A percentile compares a stretch with the other conserved stretches of the same genome.
Conservation (phyloP, 768 basidiomycete genomes). For the Trametes maxima region DNA sequence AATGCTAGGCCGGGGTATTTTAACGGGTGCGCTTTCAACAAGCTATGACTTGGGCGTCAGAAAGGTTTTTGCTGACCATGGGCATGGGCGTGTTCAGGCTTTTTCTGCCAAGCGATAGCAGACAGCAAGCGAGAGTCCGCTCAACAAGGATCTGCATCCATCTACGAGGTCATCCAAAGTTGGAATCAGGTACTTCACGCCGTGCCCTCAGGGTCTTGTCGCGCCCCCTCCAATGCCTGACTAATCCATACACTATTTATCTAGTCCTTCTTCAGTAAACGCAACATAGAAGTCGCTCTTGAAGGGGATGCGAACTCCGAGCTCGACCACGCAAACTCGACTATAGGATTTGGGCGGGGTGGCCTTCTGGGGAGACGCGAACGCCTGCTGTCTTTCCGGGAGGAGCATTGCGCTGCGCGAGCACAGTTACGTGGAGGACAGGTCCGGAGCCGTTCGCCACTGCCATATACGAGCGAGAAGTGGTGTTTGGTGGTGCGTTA, state of each 20-base stretch:
- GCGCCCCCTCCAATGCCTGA: background rate
- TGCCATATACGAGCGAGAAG: background rate
- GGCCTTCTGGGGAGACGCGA: no score
- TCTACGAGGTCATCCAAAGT: conserved; percentile 28
- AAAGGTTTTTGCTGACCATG: no score
- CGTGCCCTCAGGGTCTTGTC: background rate
- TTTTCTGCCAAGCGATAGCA: background rate
- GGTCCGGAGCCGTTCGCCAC: no score
- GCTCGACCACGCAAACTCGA: background rate
- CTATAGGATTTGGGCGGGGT: no score
- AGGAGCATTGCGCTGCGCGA: no score
- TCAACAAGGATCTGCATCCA: background rate
- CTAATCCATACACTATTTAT: background rate
- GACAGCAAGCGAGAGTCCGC: background rate
- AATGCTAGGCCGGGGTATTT: conserved; percentile 13
- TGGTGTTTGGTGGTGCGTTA: conserved; percentile 1
- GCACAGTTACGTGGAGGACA: no score
- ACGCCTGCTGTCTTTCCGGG: no score
- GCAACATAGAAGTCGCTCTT: conserved; percentile 46
- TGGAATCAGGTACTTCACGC: conserved; percentile 51
- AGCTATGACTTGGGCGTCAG: no score
- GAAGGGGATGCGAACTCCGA: conserved; percentile 36
- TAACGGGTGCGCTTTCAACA: background rate
- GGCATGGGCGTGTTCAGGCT: no score
- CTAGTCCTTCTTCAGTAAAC: conserved; percentile 52